These are phyloP conservation scores for Hygrocybe punicea DNA, from an alignment of 768 basidiomycete species.

Conservation along the genomic window DNA sequence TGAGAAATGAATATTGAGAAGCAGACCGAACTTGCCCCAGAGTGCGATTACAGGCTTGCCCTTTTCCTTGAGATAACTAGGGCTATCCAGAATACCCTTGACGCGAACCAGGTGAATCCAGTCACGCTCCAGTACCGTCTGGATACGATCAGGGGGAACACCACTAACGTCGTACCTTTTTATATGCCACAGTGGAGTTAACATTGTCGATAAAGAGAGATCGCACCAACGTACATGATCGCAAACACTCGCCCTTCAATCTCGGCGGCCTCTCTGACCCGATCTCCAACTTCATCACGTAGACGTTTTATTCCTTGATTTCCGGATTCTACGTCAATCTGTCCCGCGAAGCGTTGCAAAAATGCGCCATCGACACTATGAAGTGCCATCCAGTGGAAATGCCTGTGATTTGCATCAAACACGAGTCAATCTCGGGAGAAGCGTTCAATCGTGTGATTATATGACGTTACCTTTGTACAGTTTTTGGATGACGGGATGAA, in stretches of 20 bases:
- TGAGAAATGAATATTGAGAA: background rate
- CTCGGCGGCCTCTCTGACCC: slow-evolving; percentile 75
- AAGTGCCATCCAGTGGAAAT: slow-evolving; percentile 82
- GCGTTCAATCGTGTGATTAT: background rate
- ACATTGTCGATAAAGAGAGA: background rate
- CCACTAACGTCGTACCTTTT: slow-evolving; percentile 83
- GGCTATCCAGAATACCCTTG: slow-evolving; percentile 62
- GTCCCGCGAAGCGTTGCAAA: slow-evolving; percentile 70
- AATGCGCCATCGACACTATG: slow-evolving; percentile 80
- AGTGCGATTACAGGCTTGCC: slow-evolving; percentile 68
- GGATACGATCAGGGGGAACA: slow-evolving; percentile 68
- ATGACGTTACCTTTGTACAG: slow-evolving; percentile 53
- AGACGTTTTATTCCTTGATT: slow-evolving; percentile 57
- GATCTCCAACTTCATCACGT: slow-evolving; percentile 71
- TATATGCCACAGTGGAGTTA: background rate
- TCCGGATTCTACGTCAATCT: slow-evolving; percentile 56
- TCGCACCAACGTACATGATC: slow-evolving; percentile 60
- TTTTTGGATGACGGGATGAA: slow-evolving; percentile 72
- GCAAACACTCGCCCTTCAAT: slow-evolving; percentile 77
- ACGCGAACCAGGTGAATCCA: slow-evolving; percentile 68
- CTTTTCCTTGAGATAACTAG: slow-evolving; percentile 68
- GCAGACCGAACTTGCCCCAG: slow-evolving; percentile 49
- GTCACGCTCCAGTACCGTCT: slow-evolving; percentile 62
- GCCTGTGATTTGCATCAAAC: slow-evolving; percentile 43
- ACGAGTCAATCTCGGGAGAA: too few species aligned